phyloP scores from a whole-genome alignment of 768 basidiomycete species.

The Fistulinella prunicolor region DNA sequence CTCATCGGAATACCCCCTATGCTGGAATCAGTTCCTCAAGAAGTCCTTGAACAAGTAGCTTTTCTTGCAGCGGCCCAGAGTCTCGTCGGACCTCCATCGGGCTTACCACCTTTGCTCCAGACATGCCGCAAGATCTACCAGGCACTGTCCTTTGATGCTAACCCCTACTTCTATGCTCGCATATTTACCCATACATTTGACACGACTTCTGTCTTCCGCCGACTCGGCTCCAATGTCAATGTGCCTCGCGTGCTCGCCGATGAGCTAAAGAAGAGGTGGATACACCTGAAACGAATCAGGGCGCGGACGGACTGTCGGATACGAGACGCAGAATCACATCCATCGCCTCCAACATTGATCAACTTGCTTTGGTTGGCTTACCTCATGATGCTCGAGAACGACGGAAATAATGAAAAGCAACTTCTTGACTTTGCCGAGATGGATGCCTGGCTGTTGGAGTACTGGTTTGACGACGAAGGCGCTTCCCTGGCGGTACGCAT shows the following conservation, averaged over 20 bases:
- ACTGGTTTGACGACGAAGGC: slow-evolving; percentile 61
- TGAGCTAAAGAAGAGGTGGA: slow-evolving; percentile 65
- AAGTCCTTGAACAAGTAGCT: slow-evolving; percentile 78
- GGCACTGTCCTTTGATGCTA: slow-evolving; percentile 48
- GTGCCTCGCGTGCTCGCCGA: slow-evolving; percentile 48
- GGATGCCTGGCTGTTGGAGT: slow-evolving; percentile 61
- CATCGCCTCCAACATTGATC: slow-evolving; percentile 7
- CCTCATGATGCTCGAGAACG: slow-evolving; percentile 79
- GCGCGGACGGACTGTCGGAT: slow-evolving; percentile 27
- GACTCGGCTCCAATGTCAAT: slow-evolving; percentile 43
- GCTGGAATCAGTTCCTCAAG: slow-evolving; percentile 61
- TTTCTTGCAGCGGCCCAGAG: slow-evolving; percentile 53
- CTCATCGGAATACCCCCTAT: slow-evolving; percentile 17
- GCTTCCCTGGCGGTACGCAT: slow-evolving; percentile 47
- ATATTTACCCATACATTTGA: slow-evolving; percentile 74
- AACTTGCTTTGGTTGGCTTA: slow-evolving; percentile 67
- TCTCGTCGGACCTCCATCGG: slow-evolving; percentile 59
- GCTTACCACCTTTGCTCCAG: slow-evolving; percentile 53
- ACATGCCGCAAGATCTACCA: slow-evolving; percentile 48
- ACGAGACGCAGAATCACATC: slow-evolving; percentile 21
- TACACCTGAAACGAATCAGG: slow-evolving; percentile 55
- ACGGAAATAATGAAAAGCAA: slow-evolving; percentile 67
- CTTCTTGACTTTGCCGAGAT: slow-evolving; percentile 66
- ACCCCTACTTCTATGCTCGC: slow-evolving; percentile 69
- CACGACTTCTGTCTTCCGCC: slow-evolving; percentile 43